phyloP scores from a whole-genome alignment of 2,329 filamentous ascomycete genomes.

The Aspergillus proliferans region DNA sequence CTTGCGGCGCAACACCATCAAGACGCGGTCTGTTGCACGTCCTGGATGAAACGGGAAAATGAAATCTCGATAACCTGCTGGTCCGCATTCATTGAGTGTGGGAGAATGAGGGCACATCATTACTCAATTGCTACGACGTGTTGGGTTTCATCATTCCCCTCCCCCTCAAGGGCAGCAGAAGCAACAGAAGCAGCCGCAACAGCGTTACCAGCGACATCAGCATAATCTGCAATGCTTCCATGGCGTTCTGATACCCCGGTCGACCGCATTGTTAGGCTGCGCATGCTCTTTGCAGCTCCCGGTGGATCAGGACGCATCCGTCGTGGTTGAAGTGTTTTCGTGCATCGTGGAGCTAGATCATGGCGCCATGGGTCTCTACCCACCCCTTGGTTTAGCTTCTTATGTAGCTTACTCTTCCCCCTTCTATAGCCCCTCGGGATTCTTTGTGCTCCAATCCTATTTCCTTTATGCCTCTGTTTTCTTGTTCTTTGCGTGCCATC shows the following conservation, averaged over 20 bases:
- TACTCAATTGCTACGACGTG: background rate
- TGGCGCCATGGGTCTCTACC: conserved; percentile 6
- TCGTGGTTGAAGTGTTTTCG: conserved; percentile 19
- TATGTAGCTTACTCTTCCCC: conserved; percentile 19
- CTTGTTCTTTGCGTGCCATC: conserved; percentile 1
- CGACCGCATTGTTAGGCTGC: background rate
- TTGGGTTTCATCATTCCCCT: background rate
- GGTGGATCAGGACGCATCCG: conserved; percentile 18
- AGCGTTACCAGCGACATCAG: background rate
- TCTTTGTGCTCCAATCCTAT: conserved; percentile 5
- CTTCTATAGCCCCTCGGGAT: background rate
- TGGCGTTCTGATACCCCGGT: background rate
- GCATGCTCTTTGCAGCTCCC: background rate
- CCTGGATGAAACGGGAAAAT: background rate
- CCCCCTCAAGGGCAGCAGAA: background rate
- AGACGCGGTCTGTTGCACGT: background rate
- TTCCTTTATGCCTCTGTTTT: conserved; percentile 4
- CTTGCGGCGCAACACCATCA: background rate
- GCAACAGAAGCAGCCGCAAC: background rate
- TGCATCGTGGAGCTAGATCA: conserved; percentile 15
- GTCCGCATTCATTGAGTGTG: background rate
- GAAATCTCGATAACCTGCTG: background rate
- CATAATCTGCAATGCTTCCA: background rate
- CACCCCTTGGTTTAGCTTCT: conserved; percentile 11
- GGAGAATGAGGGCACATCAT: background rate